Conservation (phyloP, 352 stramenopile genomes). For the Phytophthora citrophthora region DNA sequence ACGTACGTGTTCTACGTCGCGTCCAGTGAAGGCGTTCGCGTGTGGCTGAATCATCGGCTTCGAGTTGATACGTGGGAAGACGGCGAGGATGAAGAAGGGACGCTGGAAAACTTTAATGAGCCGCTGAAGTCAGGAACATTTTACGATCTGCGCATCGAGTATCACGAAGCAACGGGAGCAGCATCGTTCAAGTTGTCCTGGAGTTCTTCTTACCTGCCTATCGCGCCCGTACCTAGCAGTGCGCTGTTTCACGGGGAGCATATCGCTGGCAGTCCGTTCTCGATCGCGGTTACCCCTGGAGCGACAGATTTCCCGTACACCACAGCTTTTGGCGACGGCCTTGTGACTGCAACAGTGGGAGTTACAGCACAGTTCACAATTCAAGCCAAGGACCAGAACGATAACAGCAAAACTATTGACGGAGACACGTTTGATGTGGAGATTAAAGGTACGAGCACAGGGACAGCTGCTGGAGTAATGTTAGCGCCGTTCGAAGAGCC, state of each 20-base stretch:
- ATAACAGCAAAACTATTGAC: slow-evolving; percentile 91
- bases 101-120: slow-evolving; percentile 73
- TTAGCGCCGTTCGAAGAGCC: slow-evolving; percentile 74
- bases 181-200: slow-evolving; percentile 91
- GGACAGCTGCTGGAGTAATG: slow-evolving; percentile 19
- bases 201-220: slow-evolving; percentile 91
- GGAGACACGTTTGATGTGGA: slow-evolving; percentile 82
- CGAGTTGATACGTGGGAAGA: slow-evolving; percentile 92
- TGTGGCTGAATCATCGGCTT: slow-evolving; percentile 94
- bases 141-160: slow-evolving; percentile 96
- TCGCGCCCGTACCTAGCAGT: slow-evolving; percentile 83
- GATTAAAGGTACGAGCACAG: slow-evolving; percentile 42
- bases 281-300: slow-evolving; percentile 89
- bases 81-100: slow-evolving; percentile 46
- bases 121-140: slow-evolving; percentile 71
- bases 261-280: slow-evolving; percentile 95
- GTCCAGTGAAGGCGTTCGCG: slow-evolving; percentile 91
- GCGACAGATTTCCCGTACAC: slow-evolving; percentile 96
- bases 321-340: slow-evolving; percentile 84
- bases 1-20: slow-evolving; percentile 93
- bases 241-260: slow-evolving; percentile 90
- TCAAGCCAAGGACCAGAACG: slow-evolving; percentile 93
- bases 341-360: slow-evolving; percentile 82
- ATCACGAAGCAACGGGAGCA: slow-evolving; percentile 92
- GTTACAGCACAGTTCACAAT: slow-evolving; percentile 92